A percentile compares a stretch with the other conserved stretches of the same genome.
phyloP scores from a whole-genome alignment of 1,284 basidiomycete species.

The Ceratobasidium sp. region DNA sequence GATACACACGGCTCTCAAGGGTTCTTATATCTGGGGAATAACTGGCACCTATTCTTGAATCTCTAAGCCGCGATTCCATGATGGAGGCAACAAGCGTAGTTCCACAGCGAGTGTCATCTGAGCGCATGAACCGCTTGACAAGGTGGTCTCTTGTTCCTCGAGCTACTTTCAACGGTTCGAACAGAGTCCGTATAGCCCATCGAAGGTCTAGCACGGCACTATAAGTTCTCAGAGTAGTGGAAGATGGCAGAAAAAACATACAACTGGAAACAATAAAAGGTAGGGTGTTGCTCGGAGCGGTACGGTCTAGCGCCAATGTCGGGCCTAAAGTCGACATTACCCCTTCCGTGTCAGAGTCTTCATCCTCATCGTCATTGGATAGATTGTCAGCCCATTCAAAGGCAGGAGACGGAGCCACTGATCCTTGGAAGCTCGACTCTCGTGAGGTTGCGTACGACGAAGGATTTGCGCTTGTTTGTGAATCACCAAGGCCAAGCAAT shows the following conservation, averaged over 20 bases:
- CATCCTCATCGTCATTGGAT: neutral
- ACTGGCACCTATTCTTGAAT: neutral
- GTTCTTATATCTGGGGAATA: neutral
- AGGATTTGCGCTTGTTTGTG: too few species aligned
- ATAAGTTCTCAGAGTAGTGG: neutral
- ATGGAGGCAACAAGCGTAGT: neutral
- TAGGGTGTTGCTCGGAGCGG: conserved; percentile 6
- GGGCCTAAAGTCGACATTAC: neutral
- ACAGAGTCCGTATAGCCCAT: conserved; percentile 16
- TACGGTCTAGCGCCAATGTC: neutral
- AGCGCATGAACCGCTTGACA: neutral
- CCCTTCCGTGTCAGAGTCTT: conserved; percentile 24
- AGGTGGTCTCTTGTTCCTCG: neutral
- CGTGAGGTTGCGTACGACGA: neutral
- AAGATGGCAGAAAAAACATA: neutral
- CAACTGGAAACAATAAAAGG: conserved; percentile 23
- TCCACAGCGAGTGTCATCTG: conserved; percentile 10
- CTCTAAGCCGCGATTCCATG: neutral
- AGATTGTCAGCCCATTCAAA: conserved; percentile 24
- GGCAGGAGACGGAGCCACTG: conserved; percentile 13
- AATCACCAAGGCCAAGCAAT: conserved; percentile 8
- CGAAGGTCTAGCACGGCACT: neutral
- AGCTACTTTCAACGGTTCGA: conserved; percentile 5
- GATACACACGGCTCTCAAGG: neutral
- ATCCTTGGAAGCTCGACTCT: neutral